Base-by-base conservation (phyloP, 495 filamentous ascomycete species). In the Xylaria longipes region DNA sequence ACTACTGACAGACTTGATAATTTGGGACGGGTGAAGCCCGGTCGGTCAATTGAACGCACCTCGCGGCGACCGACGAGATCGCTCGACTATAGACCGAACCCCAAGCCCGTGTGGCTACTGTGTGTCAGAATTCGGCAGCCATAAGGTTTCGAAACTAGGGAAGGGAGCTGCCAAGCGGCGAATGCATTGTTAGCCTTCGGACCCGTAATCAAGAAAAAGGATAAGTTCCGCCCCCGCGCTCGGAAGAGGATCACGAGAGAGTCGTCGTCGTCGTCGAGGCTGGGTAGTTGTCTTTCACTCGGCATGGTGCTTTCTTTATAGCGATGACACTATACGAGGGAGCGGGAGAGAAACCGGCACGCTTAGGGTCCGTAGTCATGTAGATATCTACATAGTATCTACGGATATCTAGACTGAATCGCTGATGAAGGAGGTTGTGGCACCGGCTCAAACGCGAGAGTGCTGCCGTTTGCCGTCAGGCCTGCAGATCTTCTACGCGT, bases 401-500 rank as follows among this genome's bases (percentile, higher is more conserved):
- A 37, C 35, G 8, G 35, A n/a, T n/a, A 22, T 17, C 20, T 37
- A 50, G 22, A 20, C n/a, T 39, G 48, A 27, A 54, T 56, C 20
- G 35, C 48, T 17, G 27, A 50, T 66, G 35, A 33, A 50, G 58
- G 37, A 61, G 46, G 33, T 27, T 69, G 54, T 63, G 22, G 46
- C 35, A 64, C 68, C 46, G 46, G 48, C 50, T 31, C 68, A 63
- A 64, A 54, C 58, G 46, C 68, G 46, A 56, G 37, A 63, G 37
- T n/a, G 22, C 58, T 70, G 60, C 68, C 58, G 68, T 46, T 52
- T 70, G 35, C 68, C 68, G 68, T 64, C 35, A n/a, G 68, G 33
- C 46, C 60, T 56, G 68, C 48, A 56, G 68, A 70, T 70, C 68
- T 64, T 63, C 27, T 35, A 64, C 68, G 33, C 68, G 64, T 64